These are phyloP conservation scores for Apiotrichum porosum DNA, from an alignment of 1,284 basidiomycete species.

Conservation along the genomic window DNA sequence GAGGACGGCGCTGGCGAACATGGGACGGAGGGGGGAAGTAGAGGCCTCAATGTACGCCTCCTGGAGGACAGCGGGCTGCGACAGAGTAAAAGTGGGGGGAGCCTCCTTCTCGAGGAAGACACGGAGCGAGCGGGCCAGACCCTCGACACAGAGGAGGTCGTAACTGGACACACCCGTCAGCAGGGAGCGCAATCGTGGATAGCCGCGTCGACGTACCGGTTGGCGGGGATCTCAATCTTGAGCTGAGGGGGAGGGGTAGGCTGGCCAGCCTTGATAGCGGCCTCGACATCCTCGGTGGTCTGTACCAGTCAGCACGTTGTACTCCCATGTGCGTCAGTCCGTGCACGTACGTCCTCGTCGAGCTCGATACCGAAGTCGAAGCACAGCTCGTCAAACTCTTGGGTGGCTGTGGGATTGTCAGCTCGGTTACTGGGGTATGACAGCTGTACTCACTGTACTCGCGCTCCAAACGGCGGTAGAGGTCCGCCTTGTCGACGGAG, in stretches of 20 bases:
- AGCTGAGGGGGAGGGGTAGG: slow-evolving; percentile 83
- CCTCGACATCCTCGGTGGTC: slow-evolving; percentile 86
- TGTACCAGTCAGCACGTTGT: slow-evolving; percentile 37
- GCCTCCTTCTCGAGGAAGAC: slow-evolving; percentile 74
- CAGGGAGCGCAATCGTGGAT: no score
- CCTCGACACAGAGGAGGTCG: slow-evolving; percentile 95
- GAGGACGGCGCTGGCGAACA: slow-evolving; percentile 85
- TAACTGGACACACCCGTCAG: slow-evolving; percentile 62
- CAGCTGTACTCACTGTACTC: slow-evolving; percentile 65
- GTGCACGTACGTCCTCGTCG: slow-evolving; percentile 79
- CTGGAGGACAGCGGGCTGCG: slow-evolving; percentile 63
- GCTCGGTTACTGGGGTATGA: no score
- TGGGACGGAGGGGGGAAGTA: slow-evolving; percentile 78
- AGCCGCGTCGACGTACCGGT: slow-evolving; percentile 67
- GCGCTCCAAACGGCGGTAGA: slow-evolving; percentile 79
- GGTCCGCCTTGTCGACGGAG: slow-evolving; percentile 88
- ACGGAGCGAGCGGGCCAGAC: slow-evolving; percentile 80
- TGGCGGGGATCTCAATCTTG: slow-evolving; percentile 98
- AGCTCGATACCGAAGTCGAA: slow-evolving; percentile 98
- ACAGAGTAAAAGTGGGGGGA: slow-evolving; percentile 68
- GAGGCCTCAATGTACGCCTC: slow-evolving; percentile 65
- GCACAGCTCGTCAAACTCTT: slow-evolving; percentile 91
- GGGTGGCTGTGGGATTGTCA: slow-evolving; percentile 62
- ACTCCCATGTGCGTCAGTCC: not conserved
- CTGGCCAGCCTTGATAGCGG: slow-evolving; percentile 70